These are phyloP conservation scores for Citrus hindsii DNA, from an alignment of 345 rosid species.

Conservation along the genomic window DNA sequence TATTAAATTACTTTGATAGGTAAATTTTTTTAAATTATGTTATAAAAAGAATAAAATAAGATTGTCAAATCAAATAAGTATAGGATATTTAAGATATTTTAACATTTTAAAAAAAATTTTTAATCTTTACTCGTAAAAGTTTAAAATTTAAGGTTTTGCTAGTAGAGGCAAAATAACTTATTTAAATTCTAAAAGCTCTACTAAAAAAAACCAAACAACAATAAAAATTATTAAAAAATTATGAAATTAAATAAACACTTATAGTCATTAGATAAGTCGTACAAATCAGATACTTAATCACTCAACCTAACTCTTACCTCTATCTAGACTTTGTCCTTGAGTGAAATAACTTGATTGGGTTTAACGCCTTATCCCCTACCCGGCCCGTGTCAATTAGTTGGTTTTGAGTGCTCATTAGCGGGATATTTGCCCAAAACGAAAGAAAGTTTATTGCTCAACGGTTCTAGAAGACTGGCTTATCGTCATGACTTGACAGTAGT, in stretches of 20 bases:
- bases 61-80: too few relatives aligned
- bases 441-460: not conserved
- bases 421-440: not conserved
- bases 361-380: not conserved
- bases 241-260: too few relatives aligned
- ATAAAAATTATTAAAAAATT: too few relatives aligned
- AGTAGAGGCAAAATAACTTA: too few relatives aligned
- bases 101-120: too few relatives aligned
- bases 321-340: not conserved
- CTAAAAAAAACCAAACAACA: too few relatives aligned
- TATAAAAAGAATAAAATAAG: too few relatives aligned
- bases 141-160: accelerated
- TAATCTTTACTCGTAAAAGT: accelerated
- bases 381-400: not conserved
- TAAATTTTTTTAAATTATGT: too few relatives aligned
- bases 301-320: not conserved
- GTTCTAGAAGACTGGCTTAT: not conserved
- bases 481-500: not conserved
- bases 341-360: not conserved
- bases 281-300: accelerated
- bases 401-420: not conserved
- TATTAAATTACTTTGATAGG: too few relatives aligned
- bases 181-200: too few relatives aligned
- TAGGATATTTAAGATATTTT: too few relatives aligned
- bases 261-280: accelerated